These are phyloP conservation scores for Alternaria novae-zelandiae DNA, from an alignment of 2,329 filamentous ascomycete genomes.

Conservation along the genomic window DNA sequence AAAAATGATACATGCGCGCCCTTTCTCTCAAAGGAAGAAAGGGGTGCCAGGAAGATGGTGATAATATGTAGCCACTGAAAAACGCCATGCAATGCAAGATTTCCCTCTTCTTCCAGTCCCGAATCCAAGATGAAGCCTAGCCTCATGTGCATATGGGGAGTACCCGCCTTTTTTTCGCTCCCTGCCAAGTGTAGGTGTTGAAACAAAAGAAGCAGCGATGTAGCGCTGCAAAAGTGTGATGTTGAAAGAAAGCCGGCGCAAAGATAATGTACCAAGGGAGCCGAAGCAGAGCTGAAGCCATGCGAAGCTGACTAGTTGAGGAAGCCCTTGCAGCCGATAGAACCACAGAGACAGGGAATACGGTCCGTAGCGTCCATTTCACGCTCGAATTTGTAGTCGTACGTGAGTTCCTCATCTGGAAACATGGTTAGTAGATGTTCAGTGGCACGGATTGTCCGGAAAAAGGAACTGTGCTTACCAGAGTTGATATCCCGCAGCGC, in stretches of 20 bases:
- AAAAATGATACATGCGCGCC: neutral
- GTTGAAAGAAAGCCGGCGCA: neutral
- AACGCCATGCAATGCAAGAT: slow-evolving; percentile 2
- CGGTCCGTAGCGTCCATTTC: slow-evolving; percentile 94
- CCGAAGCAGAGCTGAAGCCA: neutral
- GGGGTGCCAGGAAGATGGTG: neutral
- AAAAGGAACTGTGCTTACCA: slow-evolving; percentile 68
- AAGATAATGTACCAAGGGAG: neutral
- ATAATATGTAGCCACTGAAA: neutral
- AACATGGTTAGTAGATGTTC: slow-evolving; percentile 31
- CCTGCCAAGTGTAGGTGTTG: slow-evolving; percentile 1
- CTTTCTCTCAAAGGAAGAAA: neutral
- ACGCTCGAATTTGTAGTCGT: slow-evolving; percentile 99
- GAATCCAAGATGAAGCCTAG: neutral
- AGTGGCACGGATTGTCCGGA: neutral
- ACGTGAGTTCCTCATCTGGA: slow-evolving; percentile 95
- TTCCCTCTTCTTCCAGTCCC: neutral
- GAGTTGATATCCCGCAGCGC: slow-evolving; percentile 91
- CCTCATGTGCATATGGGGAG: neutral
- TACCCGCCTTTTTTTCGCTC: neutral
- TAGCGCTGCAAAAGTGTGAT: neutral
- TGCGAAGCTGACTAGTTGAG: slow-evolving; percentile 72
- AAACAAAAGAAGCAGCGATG: neutral
- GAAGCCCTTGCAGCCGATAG: slow-evolving; percentile 96
- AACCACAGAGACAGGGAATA: slow-evolving; percentile 96